phyloP scores from a whole-genome alignment of 1,139 yeast genomes.

The Geotrichum histeridarum region DNA sequence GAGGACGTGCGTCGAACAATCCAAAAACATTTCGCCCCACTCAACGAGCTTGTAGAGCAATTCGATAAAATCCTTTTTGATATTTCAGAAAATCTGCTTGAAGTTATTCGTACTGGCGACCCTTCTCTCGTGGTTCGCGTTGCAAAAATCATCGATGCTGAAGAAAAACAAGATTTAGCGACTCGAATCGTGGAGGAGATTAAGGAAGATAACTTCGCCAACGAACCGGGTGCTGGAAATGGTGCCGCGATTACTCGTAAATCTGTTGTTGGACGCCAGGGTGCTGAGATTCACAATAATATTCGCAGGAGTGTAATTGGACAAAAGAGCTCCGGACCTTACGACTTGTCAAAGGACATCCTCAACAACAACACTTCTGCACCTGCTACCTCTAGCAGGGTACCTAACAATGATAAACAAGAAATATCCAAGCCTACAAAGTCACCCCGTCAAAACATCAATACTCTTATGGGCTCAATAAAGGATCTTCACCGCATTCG shows the following conservation, averaged over 20 bases:
- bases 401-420: not conserved
- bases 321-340: constrained; percentile 13
- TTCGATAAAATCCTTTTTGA: constrained; percentile 65
- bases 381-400: not conserved
- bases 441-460: constrained; percentile 10
- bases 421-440: not conserved
- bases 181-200: constrained; percentile 49
- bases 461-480: constrained; percentile 21
- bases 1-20: constrained; percentile 71
- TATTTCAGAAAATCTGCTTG: constrained; percentile 61
- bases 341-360: constrained; percentile 7
- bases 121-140: constrained; percentile 62
- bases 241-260: constrained; percentile 6
- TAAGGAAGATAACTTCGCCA: constrained; percentile 24
- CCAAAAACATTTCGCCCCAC: constrained; percentile 52
- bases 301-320: constrained; percentile 13
- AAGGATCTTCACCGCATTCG: constrained; percentile 34
- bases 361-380: constrained; percentile 6
- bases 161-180: constrained; percentile 71
- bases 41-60: constrained; percentile 46
- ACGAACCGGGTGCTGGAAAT: not conserved
- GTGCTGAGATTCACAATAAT: constrained; percentile 12
- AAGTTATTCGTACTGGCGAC: constrained; percentile 64
- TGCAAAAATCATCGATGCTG: constrained; percentile 73
- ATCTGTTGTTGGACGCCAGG: constrained; percentile 13